Conservation (phyloP, 345 rosid species). For the Erysimum cheiranthoides region DNA sequence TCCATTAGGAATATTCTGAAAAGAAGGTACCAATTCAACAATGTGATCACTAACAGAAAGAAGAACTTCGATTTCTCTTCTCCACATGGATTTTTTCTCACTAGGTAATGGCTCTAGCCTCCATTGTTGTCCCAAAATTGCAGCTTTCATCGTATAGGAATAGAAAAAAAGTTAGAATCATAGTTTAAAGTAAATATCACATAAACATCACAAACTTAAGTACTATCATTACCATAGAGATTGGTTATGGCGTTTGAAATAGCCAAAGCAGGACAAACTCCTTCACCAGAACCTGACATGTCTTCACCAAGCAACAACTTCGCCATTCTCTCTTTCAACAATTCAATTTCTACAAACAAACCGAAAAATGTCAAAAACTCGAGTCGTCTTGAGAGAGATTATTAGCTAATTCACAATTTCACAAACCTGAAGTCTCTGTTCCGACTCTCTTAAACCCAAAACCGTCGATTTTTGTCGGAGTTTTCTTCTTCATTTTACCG, state of each 20-base stretch:
- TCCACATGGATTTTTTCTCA: conserved; percentile 93
- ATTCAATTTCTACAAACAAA: conserved; percentile 61
- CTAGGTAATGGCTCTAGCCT: conserved; percentile 77
- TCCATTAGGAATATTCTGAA: conserved; percentile 86
- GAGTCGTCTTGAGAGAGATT: conserved; percentile 35
- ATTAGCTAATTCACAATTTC: not conserved
- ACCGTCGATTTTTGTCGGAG: conserved; percentile 47
- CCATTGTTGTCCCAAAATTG: conserved; percentile 92
- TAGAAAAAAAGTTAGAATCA: conserved; percentile 12
- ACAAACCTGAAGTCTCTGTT: conserved; percentile 72
- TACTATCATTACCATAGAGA: conserved; percentile 71
- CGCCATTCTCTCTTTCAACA: conserved; percentile 97
- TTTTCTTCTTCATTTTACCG: conserved; percentile 46
- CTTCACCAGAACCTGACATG: conserved; percentile 98
- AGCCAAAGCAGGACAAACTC: conserved; percentile 89
- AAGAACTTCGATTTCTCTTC: conserved; percentile 93
- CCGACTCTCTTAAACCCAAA: conserved; percentile 52
- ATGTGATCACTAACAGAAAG: conserved; percentile 88
- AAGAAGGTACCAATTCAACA: conserved; percentile 89
- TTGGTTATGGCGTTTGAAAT: conserved; percentile 95
- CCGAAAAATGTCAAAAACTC: not conserved
- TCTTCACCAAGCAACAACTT: conserved; percentile 98
- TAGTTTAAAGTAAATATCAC: not conserved
- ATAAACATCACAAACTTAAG: conserved; percentile 17
- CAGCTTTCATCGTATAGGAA: conserved; percentile 52